Base-by-base conservation (phyloP, 1,139 yeast genomes). In the Hemisphaericaspora lyxosophila region DNA sequence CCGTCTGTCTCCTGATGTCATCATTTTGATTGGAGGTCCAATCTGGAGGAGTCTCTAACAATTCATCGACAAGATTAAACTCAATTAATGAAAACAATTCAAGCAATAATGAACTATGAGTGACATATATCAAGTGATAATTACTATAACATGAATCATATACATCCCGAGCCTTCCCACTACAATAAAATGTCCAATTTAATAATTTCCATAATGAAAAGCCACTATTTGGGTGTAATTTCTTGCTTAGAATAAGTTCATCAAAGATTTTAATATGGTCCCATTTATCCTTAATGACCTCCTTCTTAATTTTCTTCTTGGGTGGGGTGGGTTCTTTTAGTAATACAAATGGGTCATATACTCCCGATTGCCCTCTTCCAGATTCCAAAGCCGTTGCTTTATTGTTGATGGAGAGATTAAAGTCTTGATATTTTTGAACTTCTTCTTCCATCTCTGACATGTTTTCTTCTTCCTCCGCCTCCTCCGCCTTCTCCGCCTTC, bases 181-280 rank as follows among this genome's bases (percentile, higher is more conserved):
- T 64, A 49, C 73, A 67, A 43, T 55, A 54, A 35, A 64, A 64
- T 2, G 61, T 45, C 73, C 73, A 68, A 36, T 59, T 57, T 6
- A 65, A 41, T 31, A 68, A 43, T 7, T 49, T 41, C 73, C 72
- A 66, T 8, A 67, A 7, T 33, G 47, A 51, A 44, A 60, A 68
- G 4, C 44, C 46, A 22, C 50, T 48, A 4, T 36, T 40, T 0
- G 64, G 64, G 33, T 55, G 56, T 13, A 66, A 45, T 33, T 50
- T 53, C 9, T 43, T 41, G 9, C 61, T 48, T 5, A 68, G 38
- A 4, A 64, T 38, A 5, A 47, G 44, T 18, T 68, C 73, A 38
- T 62, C 70, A 48, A 64, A 67, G 1, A 67, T 47, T 30, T 44
- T 49, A 17, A 60, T 42, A 27, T 48, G 43, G 20, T 46, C 29